Evolutionary conservation across 2,329 filamentous ascomycete species (phyloP).

Genomic region (Cercospora beticola): DNA sequence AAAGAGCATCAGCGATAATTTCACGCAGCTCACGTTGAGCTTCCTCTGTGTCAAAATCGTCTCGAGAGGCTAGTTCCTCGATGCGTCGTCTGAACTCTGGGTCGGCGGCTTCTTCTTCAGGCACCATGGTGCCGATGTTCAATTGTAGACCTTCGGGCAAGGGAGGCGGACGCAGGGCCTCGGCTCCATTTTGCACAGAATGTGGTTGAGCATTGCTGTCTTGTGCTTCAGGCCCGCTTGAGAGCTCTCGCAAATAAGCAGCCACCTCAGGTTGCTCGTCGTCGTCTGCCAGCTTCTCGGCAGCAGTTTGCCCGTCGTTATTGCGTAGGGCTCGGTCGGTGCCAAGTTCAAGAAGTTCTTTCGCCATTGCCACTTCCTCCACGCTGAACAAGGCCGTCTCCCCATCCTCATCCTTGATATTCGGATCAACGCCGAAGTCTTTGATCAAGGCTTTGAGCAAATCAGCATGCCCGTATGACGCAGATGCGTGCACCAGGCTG

Average conservation of each 20-base stretch:
- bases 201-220: background rate
- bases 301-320: slow-evolving; percentile 73
- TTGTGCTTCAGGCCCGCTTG: background rate
- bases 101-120: slow-evolving; percentile 64
- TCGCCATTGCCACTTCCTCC: slow-evolving; percentile 76
- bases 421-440: slow-evolving; percentile 74
- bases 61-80: slow-evolving; percentile 79
- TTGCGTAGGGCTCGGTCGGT: slow-evolving; percentile 67
- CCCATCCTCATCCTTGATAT: slow-evolving; percentile 83
- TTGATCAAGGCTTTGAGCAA: slow-evolving; percentile 73
- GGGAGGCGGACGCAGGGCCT: slow-evolving; percentile 53
- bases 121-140: slow-evolving; percentile 70
- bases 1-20: slow-evolving; percentile 77
- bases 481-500: slow-evolving; percentile 87
- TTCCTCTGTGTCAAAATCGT: slow-evolving; percentile 78
- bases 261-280: slow-evolving; percentile 74
- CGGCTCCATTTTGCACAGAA: slow-evolving; percentile 22
- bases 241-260: slow-evolving; percentile 61
- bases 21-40: slow-evolving; percentile 76
- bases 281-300: slow-evolving; percentile 76
- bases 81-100: slow-evolving; percentile 82
- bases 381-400: slow-evolving; percentile 95
- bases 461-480: slow-evolving; percentile 84
- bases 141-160: slow-evolving; percentile 75
- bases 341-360: slow-evolving; percentile 74